Evolutionary conservation across 805 yeast species (phyloP).

Genomic region (Yamadazyma paraphyllophila): DNA sequence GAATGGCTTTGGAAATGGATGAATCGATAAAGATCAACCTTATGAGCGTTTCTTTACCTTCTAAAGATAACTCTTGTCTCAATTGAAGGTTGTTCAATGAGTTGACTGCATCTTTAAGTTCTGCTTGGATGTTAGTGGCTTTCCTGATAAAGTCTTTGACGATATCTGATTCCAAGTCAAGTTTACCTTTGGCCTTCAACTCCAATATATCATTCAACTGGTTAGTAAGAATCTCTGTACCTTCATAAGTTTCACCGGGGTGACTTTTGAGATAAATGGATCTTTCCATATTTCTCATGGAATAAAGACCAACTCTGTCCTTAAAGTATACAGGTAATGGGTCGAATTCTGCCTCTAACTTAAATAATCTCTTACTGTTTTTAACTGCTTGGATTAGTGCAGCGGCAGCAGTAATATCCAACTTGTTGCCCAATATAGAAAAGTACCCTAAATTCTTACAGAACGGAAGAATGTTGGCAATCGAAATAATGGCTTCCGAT

Average conservation of each 20-base stretch:
- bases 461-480: conserved; percentile 69
- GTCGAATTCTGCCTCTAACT: conserved; percentile 65
- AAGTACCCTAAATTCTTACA: conserved; percentile 66
- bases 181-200: conserved; percentile 28
- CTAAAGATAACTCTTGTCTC: conserved; percentile 52
- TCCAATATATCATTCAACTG: conserved; percentile 32
- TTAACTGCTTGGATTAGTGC: conserved; percentile 70
- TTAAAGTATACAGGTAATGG: conserved; percentile 59
- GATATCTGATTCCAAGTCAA: conserved; percentile 32
- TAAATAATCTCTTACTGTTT: conserved; percentile 60
- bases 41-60: conserved; percentile 74
- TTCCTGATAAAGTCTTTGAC: conserved; percentile 27
- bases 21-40: conserved; percentile 68
- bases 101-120: conserved; percentile 36
- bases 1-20: conserved; percentile 58
- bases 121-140: conserved; percentile 27
- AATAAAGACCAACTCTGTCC: conserved; percentile 72
- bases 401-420: conserved; percentile 60
- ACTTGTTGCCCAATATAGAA: conserved; percentile 62
- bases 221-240: conserved; percentile 18
- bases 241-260: conserved; percentile 13
- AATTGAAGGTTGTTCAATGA: conserved; percentile 59
- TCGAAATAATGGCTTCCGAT: conserved; percentile 51
- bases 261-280: conserved; percentile 46
- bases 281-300: conserved; percentile 78